Evolutionary conservation across 495 filamentous ascomycete species (phyloP), one percentile per base, ranked within the genome.

Genomic region (Penicillium cosmopolitanum): DNA sequence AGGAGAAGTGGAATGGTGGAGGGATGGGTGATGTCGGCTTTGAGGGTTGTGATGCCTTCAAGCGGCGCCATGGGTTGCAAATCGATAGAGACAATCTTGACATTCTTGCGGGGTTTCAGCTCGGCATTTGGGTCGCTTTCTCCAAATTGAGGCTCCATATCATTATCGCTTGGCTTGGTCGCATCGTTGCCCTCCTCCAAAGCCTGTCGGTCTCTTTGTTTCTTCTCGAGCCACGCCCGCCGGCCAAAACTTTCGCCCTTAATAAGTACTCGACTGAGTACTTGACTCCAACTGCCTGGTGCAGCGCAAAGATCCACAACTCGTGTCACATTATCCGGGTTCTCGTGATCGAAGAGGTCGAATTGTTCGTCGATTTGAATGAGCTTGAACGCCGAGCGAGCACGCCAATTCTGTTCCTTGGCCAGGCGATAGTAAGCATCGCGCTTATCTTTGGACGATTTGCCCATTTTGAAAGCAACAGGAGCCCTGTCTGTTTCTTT

Each of bases 331-430:
- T 79, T 80, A 59, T 83, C 78, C 23, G 76, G 78, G 57, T 78
- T 68, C 65, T 78, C 77, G 54, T 80, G 73, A 51, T 88, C 81
- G 75, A 98, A 96, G 47, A 98, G 85, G 70, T 96, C 88, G 83
- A 97, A 98, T 79, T 96, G 89, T 83, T 97, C 93, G 71, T 98
- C 90, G 46, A 98, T 85, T 71, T 98, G 95, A 28, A 98, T 85
- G 43, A 98, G 83, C 70, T 98, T 98, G 85, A 96, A 98, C 34
- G 95, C 95, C 57, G 90, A 94, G 51, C 95, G 89, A 15, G 95
- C 95, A 25, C 95, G 91, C 93, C 93, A 98, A 57, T 95, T 94
- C 82, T 98, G 93, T 68, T 98, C 95, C 77, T 98, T 98, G 4
- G 95, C 95, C 8, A 98, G 88, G 31, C 95, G 86, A 70, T 98